Evolutionary conservation across 2,329 filamentous ascomycete species (phyloP), one percentile per base, ranked within the genome.

Genomic region (Diaporthe eres): DNA sequence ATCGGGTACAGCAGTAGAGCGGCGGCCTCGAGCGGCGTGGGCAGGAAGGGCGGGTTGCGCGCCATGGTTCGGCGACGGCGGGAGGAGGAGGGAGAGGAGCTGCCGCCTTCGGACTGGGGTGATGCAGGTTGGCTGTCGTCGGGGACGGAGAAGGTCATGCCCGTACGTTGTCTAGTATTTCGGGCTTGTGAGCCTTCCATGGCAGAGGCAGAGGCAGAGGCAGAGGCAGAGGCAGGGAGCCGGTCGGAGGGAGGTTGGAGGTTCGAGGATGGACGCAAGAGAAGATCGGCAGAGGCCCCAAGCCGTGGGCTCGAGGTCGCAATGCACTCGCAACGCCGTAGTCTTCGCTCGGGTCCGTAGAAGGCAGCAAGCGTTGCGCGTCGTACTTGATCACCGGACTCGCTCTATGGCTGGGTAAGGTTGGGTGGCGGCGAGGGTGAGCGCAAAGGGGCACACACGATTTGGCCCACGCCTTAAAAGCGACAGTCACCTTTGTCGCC

Each of bases 1-100:
- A 87, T 80, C 5, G 96, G 96, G 86, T 98, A 98, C 76, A 94
- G 79, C 3, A 87, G 83, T 42, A 98, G 89, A 31, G 93, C 86
- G 74, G 90, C 80, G 34, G 88, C 85, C 82, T 97, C 94, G 80
- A 93, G 87, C 12, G 89, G 87, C 2, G 94, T 95, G 6, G 94
- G 94, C 3, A 95, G 87, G 84, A 90, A 91, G 3, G 94, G 93
- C 57, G 86, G 84, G 79, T 83, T 87, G 77, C 88, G 87, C 61
- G 74, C 44, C 37, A 31, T 34, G 8, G 73, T 22, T 22, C 77
- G 72, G 12, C 53, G 53, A 28, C 22, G 22, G 39, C 17, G 3
- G 25, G 39, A 19, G 17, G 57, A n/a, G 5, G 49, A 51, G 31
- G 60, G 19, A 37, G 75, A 58, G 72, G 74, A 8, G 31, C 74